phyloP scores from a whole-genome alignment of 257 asterid species.

The Anisodus acutangulus region DNA sequence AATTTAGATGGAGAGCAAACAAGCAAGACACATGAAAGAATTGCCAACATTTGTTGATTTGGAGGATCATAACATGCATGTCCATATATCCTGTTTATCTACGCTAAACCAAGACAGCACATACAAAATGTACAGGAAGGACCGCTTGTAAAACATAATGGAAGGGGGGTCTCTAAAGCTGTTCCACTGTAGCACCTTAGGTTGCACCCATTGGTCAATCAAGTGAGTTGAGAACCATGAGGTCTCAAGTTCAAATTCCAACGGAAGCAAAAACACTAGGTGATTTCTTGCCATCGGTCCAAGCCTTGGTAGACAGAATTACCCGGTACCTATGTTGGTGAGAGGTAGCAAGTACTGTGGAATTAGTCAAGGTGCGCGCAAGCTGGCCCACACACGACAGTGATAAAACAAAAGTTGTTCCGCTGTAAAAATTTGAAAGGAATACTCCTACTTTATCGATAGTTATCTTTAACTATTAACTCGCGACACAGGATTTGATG shows the following conservation, averaged over 20 bases:
- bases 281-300: no score
- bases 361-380: no score
- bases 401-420: no score
- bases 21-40: background rate
- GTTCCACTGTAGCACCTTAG: background rate
- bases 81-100: background rate
- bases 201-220: no score
- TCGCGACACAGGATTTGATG: no score
- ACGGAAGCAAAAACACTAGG: no score
- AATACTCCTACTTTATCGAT: background rate
- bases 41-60: background rate
- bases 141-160: background rate
- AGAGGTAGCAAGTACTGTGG: no score
- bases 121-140: background rate
- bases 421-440: background rate
- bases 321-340: no score
- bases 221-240: no score
- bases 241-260: no score
- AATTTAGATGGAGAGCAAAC: background rate
- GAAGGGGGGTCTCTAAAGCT: background rate
- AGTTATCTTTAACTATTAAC: background rate
- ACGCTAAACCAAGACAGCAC: background rate
- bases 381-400: no score
- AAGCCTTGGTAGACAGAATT: no score
- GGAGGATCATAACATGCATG: constrained; percentile 5